Evolutionary conservation across 2,329 filamentous ascomycete species (phyloP), one percentile per base, ranked within the genome.

Genomic region (Cordyceps pruinosa): DNA sequence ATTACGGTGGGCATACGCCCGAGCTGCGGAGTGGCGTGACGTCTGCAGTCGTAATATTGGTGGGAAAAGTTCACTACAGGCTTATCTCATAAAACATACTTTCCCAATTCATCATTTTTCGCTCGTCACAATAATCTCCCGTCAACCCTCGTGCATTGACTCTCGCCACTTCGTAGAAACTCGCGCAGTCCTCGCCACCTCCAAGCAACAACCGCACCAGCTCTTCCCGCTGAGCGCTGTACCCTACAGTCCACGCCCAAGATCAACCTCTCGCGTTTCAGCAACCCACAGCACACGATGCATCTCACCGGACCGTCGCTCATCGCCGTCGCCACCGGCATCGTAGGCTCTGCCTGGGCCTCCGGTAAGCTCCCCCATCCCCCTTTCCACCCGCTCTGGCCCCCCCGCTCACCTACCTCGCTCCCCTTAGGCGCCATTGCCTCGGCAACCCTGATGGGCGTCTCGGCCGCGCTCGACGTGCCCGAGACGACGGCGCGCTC

Each of bases 341-440:
- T 75, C 25, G 56, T 71, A 30, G 70, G 71, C 37, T 72, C 72
- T 19, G 68, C 69, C 12, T 75, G 71, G 70, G 63, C 64, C 42
- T 69, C 72, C 12, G 72, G 72, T 72, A 62, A 59, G 58, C 45
- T 13, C 7, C 2, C 1, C n/a, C 17, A 2, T 19, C n/a, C 19
- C 13, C 13, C 25, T 53, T 28, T n/a, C 9, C 2, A 15, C 25
- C 12, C 30, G 13, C 1, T 28, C 19, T 17, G 5, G 28, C 8
- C 21, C 23, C 8, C 2, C 25, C 15, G n/a, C n/a, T 32, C n/a
- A 47, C n/a, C 26, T 13, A 21, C 37, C 10, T 19, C 37, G 15
- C 10, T 21, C 28, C 12, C 12, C 23, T 12, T 50, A 77, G 74
- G 74, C 17, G 64, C 64, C 28, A 72, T 72, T 39, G 66, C 68